Base-by-base conservation (phyloP, 805 yeast species). In the Metschnikowia cerradonensis region DNA sequence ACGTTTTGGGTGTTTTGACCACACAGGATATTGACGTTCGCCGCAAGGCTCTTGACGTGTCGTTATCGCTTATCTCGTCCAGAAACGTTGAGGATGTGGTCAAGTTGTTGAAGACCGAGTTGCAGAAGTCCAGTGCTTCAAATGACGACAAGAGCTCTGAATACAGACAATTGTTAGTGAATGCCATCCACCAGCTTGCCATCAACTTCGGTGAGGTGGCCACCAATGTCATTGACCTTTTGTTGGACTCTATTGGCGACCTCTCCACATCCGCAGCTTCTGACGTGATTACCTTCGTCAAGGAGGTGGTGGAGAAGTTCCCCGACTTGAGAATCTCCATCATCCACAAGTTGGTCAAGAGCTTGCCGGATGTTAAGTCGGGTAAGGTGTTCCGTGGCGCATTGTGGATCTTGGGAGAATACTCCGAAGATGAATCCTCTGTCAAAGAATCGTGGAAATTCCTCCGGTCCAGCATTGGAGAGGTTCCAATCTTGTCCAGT, bases 331-430 rank as follows among this genome's bases (percentile, higher is more conserved):
- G 96, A 64, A 68, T 76, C 19, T 68, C 80, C 17, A 85, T 90
- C 44, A 68, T 94, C 50, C 66, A 68, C 41, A 83, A 86, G 59
- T 79, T 94, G 53, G 69, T 90, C 41, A 60, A 61, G 7, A 73
- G 89, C 13, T 75, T 94, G 63, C 81, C 81, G 26, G 73, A 75
- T 22, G 84, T 89, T 46, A 88, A 83, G 65, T 84, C 94, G 52
- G 96, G 96, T 11, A 90, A 90, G 62, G 96, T 94, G 10, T 87
- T 83, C 72, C 84, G 98, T 58, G 96, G 96, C 31, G 90, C 96
- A 0, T 75, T 95, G 53, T 94, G 99, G 99, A 84, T 94, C 46
- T 71, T 94, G 60, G 99, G 99, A 68, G 99, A 95, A 70, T 94
- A 90, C 68, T 76, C 91, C 37, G 62, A 79, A 42, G 85, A 84